phyloP scores from a whole-genome alignment of 192 early-diverging fungal species.

The Phlyctochytrium planicorne region DNA sequence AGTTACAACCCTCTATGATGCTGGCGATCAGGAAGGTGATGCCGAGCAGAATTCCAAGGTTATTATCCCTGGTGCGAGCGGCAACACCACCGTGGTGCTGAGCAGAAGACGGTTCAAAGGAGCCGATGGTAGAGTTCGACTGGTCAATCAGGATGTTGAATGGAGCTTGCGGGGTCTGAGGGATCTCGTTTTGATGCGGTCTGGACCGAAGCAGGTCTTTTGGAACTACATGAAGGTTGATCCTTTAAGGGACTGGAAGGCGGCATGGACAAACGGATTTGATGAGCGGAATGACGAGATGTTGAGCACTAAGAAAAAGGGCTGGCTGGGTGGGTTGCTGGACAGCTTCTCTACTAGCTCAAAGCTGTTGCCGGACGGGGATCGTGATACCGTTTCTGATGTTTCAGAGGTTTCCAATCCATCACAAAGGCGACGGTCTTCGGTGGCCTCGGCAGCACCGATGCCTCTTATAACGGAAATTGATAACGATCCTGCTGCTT shows the following conservation, averaged over 20 bases:
- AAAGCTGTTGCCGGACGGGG: not conserved
- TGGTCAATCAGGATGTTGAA: slow-evolving; percentile 44
- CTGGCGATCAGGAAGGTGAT: not conserved
- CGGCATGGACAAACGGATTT: slow-evolving; percentile 14
- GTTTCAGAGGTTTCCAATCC: not conserved
- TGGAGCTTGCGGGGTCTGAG: slow-evolving; percentile 34
- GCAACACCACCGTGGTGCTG: slow-evolving; percentile 1
- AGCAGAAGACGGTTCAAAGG: slow-evolving; percentile 4
- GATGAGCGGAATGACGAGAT: slow-evolving; percentile 11
- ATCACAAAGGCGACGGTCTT: not conserved
- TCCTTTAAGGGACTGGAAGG: not conserved
- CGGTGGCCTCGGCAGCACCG: not conserved
- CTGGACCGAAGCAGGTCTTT: slow-evolving; percentile 22
- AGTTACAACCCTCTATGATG: slow-evolving; percentile 24
- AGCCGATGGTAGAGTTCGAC: slow-evolving; percentile 10
- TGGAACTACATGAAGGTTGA: slow-evolving; percentile 20
- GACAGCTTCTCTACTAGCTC: not conserved
- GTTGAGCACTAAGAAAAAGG: slow-evolving; percentile 7
- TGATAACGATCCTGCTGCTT: slow-evolving; percentile 35
- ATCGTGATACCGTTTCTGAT: not conserved
- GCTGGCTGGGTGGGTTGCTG: slow-evolving; percentile 14
- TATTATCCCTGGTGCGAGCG: not conserved
- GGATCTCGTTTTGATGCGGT: slow-evolving; percentile 32
- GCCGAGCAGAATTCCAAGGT: not conserved
- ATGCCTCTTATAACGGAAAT: slow-evolving; percentile 13